These are phyloP conservation scores for Talaromyces rugulosus DNA, from an alignment of 2,329 filamentous ascomycete species.

Conservation along the genomic window DNA sequence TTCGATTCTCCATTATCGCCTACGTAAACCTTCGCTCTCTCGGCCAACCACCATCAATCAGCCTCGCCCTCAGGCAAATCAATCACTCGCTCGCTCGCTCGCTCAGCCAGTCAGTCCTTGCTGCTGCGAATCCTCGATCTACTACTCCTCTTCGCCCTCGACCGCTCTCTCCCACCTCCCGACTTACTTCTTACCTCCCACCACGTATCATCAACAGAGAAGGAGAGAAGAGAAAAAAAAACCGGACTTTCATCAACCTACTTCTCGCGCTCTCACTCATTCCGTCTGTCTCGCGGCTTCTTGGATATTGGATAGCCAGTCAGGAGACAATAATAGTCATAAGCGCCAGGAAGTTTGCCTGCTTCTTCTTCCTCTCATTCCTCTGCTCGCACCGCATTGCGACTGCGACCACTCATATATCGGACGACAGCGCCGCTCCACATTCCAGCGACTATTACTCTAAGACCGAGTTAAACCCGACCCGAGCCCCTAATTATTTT, in stretches of 20 bases:
- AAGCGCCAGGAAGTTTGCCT: background rate
- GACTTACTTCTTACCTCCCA: background rate
- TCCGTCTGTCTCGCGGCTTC: background rate
- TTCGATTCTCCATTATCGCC: background rate
- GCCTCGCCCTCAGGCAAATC: background rate
- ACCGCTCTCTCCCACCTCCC: background rate
- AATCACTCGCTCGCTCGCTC: background rate
- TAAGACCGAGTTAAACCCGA: background rate
- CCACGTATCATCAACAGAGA: background rate
- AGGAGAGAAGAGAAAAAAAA: background rate
- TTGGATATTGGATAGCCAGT: background rate
- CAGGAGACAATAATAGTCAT: background rate
- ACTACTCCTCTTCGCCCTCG: background rate
- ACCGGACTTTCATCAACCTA: background rate
- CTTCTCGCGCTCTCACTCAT: background rate
- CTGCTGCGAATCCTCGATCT: background rate
- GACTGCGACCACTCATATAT: background rate
- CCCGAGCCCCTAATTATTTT: background rate
- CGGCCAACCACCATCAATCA: background rate
- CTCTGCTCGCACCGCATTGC: background rate
- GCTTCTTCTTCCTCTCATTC: background rate
- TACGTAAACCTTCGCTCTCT: background rate
- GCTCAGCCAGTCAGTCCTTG: background rate
- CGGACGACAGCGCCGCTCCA: background rate
- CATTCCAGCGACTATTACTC: constrained; percentile 8